phyloP scores from a whole-genome alignment of 306 rosid genomes.

The Oemleria cerasiformis region DNA sequence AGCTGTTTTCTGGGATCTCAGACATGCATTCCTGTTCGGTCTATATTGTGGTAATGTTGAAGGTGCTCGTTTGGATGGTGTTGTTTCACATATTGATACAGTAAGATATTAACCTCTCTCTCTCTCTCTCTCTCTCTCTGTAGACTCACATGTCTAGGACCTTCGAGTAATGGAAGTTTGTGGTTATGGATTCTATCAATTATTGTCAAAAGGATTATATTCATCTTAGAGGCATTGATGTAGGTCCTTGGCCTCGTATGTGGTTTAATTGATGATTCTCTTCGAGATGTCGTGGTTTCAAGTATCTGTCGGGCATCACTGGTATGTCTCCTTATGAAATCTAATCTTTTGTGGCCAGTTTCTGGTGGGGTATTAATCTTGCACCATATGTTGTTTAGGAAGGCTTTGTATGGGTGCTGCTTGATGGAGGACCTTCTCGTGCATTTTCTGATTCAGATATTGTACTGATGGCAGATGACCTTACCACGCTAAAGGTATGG shows the following conservation, averaged over 20 bases:
- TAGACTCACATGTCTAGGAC: not conserved
- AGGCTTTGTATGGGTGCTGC: constrained; percentile 52
- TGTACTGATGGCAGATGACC: constrained; percentile 41
- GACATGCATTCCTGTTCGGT: constrained; percentile 31
- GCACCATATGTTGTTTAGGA: constrained; percentile 37
- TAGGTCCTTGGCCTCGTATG: constrained; percentile 47
- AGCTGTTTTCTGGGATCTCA: constrained; percentile 54
- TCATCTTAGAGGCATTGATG: constrained; percentile 12
- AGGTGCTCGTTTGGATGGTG: constrained; percentile 44
- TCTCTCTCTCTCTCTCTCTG: not conserved
- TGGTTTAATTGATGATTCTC: constrained; percentile 43
- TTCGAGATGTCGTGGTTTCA: constrained; percentile 45
- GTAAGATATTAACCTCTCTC: constrained; percentile 31
- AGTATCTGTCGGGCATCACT: constrained; percentile 52
- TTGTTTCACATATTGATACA: constrained; percentile 41
- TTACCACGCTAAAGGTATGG: constrained; percentile 41
- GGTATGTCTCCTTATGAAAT: constrained; percentile 29
- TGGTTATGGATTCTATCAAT: constrained; percentile 10
- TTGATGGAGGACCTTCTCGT: constrained; percentile 63
- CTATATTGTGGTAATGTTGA: constrained; percentile 49
- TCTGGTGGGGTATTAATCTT: constrained; percentile 2
- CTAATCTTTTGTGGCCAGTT: constrained; percentile 6
- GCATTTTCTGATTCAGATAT: constrained; percentile 48
- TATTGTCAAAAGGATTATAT: constrained; percentile 6
- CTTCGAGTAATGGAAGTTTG: not conserved